These are phyloP conservation scores for Didymella exigua DNA, from an alignment of 2,329 filamentous ascomycete genomes.

Conservation along the genomic window DNA sequence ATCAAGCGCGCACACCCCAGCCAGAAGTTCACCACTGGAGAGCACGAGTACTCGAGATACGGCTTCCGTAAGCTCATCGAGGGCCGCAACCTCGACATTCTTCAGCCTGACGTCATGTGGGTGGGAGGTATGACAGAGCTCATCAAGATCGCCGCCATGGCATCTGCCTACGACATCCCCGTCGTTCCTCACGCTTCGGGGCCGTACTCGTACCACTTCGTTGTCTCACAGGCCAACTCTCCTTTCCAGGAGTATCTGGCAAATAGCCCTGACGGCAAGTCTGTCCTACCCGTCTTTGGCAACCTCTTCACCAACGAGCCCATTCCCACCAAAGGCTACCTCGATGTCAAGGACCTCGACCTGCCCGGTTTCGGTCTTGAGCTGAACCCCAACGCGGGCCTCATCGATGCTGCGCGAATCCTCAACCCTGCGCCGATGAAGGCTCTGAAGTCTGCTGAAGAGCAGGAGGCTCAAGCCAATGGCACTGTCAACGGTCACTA, in stretches of 20 bases:
- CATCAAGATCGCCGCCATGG: constrained; percentile 85
- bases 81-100: constrained; percentile 87
- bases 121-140: constrained; percentile 91
- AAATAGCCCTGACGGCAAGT: constrained; percentile 89
- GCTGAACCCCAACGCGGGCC: constrained; percentile 77
- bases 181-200: constrained; percentile 95
- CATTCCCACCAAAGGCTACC: constrained; percentile 80
- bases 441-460: constrained; percentile 44
- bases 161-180: constrained; percentile 89
- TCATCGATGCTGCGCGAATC: constrained; percentile 77
- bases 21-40: constrained; percentile 92
- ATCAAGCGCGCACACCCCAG: constrained; percentile 90
- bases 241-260: constrained; percentile 97
- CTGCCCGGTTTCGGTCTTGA: constrained; percentile 91
- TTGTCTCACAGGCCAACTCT: constrained; percentile 88
- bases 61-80: constrained; percentile 95
- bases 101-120: constrained; percentile 98
- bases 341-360: constrained; percentile 80
- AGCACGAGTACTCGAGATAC: constrained; percentile 93
- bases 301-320: constrained; percentile 90
- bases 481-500: constrained; percentile 26
- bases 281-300: constrained; percentile 88
- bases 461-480: constrained; percentile 26
- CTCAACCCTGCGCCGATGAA: constrained; percentile 67
- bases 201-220: constrained; percentile 95